Evolutionary conservation across 495 filamentous ascomycete genomes (phyloP), one percentile per base, ranked within the genome.

Genomic region (Aspergillus sclerotioniger): DNA sequence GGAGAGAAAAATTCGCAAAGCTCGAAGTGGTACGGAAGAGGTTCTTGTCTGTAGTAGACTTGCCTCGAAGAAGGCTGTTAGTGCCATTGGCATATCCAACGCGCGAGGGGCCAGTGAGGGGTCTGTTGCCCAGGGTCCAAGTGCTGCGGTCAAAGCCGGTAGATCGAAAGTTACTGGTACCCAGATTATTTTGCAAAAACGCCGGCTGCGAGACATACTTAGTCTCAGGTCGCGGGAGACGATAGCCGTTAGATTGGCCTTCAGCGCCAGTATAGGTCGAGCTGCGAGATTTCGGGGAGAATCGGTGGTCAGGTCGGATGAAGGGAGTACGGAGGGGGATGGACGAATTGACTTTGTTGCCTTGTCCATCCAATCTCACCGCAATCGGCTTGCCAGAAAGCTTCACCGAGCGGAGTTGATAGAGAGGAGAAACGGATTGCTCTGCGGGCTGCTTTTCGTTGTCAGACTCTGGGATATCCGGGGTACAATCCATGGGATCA

Each of bases 401-500:
- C 37, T 41, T 41, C 37, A 41, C 37, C 10, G 37, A 41, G 13
- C 37, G 13, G 12, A 41, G 37, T n/a, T 41, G 37, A 8, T 31
- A 44, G 6, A 2, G 47, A 7, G 16, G 21, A 58, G 21, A 6
- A 15, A 31, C 28, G 48, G 19, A 10, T 48, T 8, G 10, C 8
- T 46, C 7, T 15, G 9, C 12, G 13, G 10, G 25, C 50, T 25
- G 2, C 10, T 43, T 10, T 9, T 39, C 20, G 9, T 1, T 25
- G 37, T 41, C 37, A 41, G 37, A 41, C 37, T 15, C 37, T 1
- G 37, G 37, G 37, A 2, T n/a, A 41, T 41, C 37, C 5, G 37
- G 37, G 1, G 37, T 53, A 21, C 63, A 61, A 29, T 67, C 59
- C 64, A 64, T 67, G 6, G 61, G 59, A 58, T 62, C 61, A 31